Conservation (phyloP, 75 land plant species). For the Adiantum capillusveneris region DNA sequence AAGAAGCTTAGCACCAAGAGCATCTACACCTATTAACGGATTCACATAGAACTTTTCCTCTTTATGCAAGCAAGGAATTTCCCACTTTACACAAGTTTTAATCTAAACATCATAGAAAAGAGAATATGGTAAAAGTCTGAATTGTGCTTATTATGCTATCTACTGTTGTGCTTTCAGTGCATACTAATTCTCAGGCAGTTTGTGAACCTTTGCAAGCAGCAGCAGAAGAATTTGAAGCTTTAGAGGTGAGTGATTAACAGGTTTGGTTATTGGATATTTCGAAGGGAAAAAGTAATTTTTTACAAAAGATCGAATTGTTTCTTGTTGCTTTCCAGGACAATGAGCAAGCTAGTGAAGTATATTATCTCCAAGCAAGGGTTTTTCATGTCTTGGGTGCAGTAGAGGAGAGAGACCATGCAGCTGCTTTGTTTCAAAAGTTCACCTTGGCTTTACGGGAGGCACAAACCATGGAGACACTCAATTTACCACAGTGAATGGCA, state of each 20-base stretch:
- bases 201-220: conserved; percentile 71
- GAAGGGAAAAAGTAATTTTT: neutral
- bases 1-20: no score
- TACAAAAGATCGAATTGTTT: neutral
- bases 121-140: no score
- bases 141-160: no score
- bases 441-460: no score
- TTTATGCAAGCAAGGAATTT: no score
- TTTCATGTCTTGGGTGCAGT: conserved; percentile 48
- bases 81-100: no score
- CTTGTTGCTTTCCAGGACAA: conserved; percentile 45
- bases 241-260: conserved; percentile 47
- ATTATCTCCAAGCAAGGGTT: conserved; percentile 66
- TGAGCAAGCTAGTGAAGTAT: conserved; percentile 78
- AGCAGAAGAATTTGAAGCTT: conserved; percentile 49
- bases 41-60: no score
- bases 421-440: conserved; percentile 52
- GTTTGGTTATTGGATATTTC: no score
- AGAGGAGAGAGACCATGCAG: conserved; percentile 78
- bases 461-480: no score
- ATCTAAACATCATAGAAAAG: no score
- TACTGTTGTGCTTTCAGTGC: conserved; percentile 36
- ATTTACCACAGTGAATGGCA: no score
- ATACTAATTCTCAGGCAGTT: conserved; percentile 54
- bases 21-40: no score